A percentile compares a stretch with the other conserved stretches of the same genome.
phyloP scores from a whole-genome alignment of 1,139 yeast genomes.

The Lodderomyces parapsilosis region DNA sequence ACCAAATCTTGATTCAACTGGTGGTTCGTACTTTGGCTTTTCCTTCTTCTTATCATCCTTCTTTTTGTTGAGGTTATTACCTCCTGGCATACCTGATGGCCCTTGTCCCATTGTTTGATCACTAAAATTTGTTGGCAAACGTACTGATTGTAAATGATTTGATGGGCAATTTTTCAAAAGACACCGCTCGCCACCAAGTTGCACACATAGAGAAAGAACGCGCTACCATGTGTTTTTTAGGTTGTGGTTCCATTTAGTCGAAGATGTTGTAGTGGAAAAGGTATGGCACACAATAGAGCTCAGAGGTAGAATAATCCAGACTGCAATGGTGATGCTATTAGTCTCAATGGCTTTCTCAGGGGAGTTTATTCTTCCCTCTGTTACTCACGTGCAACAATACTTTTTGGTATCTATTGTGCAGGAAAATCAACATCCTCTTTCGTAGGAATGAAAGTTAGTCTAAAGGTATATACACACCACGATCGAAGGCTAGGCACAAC shows the following conservation, averaged over 20 bases:
- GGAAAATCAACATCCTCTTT: background rate
- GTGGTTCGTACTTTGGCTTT: conserved; percentile 96
- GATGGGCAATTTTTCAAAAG: background rate
- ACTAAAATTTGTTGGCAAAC: too few relatives aligned
- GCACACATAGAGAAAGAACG: background rate
- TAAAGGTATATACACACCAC: too few relatives aligned
- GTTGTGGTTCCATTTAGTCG: too few relatives aligned
- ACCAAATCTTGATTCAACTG: conserved; percentile 91
- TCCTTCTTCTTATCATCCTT: conserved; percentile 78
- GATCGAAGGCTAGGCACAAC: too few relatives aligned
- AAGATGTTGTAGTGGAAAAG: too few relatives aligned
- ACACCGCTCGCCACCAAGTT: conserved; percentile 12
- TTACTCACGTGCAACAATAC: too few relatives aligned
- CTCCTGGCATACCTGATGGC: conserved; percentile 72
- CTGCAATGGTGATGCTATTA: too few relatives aligned
- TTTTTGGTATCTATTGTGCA: too few relatives aligned
- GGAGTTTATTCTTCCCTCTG: too few relatives aligned
- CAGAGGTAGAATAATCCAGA: background rate
- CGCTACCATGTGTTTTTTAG: background rate
- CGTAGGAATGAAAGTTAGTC: too few relatives aligned
- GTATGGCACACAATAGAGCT: background rate
- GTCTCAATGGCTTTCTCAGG: too few relatives aligned
- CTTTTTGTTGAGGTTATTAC: conserved; percentile 57
- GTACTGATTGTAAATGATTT: too few relatives aligned
- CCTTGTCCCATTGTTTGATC: conserved; percentile 84